These are phyloP conservation scores for Candida anutae DNA, from an alignment of 1,139 yeast genomes.

Conservation along the genomic window DNA sequence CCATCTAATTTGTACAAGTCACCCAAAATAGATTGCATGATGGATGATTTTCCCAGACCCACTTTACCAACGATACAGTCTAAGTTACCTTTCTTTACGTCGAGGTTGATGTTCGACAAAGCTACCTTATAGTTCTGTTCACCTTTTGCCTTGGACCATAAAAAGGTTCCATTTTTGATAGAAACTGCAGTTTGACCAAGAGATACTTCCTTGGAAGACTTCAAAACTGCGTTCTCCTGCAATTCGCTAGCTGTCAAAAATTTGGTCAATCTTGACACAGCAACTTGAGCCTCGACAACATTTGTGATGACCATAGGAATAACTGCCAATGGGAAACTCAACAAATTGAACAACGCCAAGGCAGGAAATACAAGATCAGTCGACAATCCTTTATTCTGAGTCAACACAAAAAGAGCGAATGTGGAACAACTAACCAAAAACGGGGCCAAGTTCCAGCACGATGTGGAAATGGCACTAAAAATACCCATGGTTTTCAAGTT, in stretches of 20 bases:
- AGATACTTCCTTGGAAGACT: conserved; percentile 40
- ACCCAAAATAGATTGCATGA: conserved; percentile 79
- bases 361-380: conserved; percentile 97
- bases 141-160: conserved; percentile 78
- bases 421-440: conserved; percentile 87
- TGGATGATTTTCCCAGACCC: conserved; percentile 87
- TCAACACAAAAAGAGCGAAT: conserved; percentile 70
- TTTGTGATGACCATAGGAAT: conserved; percentile 87
- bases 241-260: conserved; percentile 75
- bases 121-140: conserved; percentile 61
- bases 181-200: conserved; percentile 65
- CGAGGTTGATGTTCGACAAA: conserved; percentile 58
- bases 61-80: conserved; percentile 89
- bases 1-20: conserved; percentile 80
- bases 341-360: conserved; percentile 72
- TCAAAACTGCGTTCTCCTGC: conserved; percentile 69
- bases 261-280: conserved; percentile 64
- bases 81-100: conserved; percentile 71
- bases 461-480: conserved; percentile 63
- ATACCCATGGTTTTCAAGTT: conserved; percentile 74
- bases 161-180: conserved; percentile 70
- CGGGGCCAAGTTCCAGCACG: conserved; percentile 85
- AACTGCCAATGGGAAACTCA: conserved; percentile 89
- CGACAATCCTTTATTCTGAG: conserved; percentile 62
- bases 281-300: conserved; percentile 85